Evolutionary conservation across 768 basidiomycete species (phyloP), one percentile per base, ranked within the genome.

Genomic region (Hemileccinum impolitum): DNA sequence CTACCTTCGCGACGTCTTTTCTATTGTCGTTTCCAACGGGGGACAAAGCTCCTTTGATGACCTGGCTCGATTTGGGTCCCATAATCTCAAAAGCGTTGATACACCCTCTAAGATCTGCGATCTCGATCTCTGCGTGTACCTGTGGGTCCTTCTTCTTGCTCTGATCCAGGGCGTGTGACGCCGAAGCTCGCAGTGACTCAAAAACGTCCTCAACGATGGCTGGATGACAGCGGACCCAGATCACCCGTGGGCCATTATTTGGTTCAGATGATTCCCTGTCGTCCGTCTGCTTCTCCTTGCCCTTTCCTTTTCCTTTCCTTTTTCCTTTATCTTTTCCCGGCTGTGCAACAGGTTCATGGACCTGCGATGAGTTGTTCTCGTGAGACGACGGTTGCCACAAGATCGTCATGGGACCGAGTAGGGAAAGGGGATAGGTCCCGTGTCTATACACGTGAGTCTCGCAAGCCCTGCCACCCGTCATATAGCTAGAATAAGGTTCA

Each of bases 81-180:
- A 88, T 87, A 30, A 97, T 79, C 64, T 98, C 94, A 57, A 95
- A 95, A 6, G 83, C 75, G 52, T 88, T 89, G 37, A 92, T 57
- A 42, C 82, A 78, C 2, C 80, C 81, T 47, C 85, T 72, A 41
- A 94, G 65, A 62, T 94, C 89, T 7, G 76, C 73, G 14, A 94
- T 74, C 55, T 90, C 83, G 10, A 93, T 66, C 18, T 75, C 71
- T 12, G 56, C 63, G 4, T 54, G 42, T 19, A 53, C 50, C 3
- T 56, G 54, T 11, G 58, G 53, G 21, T 63, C 45, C 12, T 52
- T 58, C 43, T 57, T 53, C 46, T 59, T 68, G 21, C 63, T 62
- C 15, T 61, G 61, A 25, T 78, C 74, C 11, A 87, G 63, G 3
- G 70, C 71, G 31, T 69, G 59, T 0, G 84, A 83, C 21, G 79